phyloP scores from a whole-genome alignment of 257 asterid species.

The Solanum piurae region DNA sequence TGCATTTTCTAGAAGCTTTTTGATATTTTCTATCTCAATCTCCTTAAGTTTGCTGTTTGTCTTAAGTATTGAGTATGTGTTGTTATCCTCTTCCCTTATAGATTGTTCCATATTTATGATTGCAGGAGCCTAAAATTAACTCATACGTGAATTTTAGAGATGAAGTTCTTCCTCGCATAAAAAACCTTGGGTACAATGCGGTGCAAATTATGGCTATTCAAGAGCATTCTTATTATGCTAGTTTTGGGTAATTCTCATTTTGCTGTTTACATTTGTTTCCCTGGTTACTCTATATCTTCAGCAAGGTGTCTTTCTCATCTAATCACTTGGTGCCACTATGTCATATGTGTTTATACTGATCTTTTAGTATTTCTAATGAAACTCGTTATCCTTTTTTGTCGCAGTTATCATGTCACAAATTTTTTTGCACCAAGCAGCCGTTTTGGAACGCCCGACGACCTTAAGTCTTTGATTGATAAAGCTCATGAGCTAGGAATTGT shows the following conservation, averaged over 20 bases:
- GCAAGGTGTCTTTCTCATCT: neutral
- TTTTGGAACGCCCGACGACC: conserved; percentile 95
- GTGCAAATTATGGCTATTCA: conserved; percentile 99
- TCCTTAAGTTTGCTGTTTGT: neutral
- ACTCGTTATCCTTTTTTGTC: conserved; percentile 3
- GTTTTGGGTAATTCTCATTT: conserved; percentile 69
- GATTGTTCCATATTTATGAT: conserved; percentile 1
- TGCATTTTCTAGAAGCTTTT: neutral
- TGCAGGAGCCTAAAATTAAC: conserved; percentile 83
- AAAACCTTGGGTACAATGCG: conserved; percentile 93
- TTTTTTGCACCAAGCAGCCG: conserved; percentile 99
- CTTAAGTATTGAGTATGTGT: neutral
- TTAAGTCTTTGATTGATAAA: conserved; percentile 86
- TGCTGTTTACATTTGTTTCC: neutral
- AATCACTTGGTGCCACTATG: neutral
- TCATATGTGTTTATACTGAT: neutral
- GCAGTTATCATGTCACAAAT: conserved; percentile 95
- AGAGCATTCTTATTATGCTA: conserved; percentile 99
- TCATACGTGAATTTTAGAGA: conserved; percentile 88
- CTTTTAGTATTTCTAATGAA: conserved; percentile 11
- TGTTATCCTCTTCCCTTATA: neutral
- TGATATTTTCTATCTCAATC: neutral
- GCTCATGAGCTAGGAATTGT: conserved; percentile 94
- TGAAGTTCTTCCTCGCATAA: conserved; percentile 95
- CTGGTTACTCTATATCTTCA: neutral